A percentile compares a stretch with the other conserved stretches of the same genome.
phyloP scores from a whole-genome alignment of 768 basidiomycete genomes.

The Artomyces pyxidatus region DNA sequence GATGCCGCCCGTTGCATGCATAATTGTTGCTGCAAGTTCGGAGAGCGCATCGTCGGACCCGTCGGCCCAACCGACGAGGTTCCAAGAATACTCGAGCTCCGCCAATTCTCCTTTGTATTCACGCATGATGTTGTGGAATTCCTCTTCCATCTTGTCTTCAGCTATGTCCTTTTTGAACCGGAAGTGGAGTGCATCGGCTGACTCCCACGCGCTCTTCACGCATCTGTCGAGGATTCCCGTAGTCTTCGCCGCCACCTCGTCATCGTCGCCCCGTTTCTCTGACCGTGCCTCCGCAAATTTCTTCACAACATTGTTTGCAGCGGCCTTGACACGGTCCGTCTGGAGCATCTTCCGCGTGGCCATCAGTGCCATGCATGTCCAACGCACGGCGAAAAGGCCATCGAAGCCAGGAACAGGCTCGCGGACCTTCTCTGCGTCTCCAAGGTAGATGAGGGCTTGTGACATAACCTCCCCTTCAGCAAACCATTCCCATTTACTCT shows the following conservation, averaged over 20 bases:
- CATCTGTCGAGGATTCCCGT: constrained; percentile 4
- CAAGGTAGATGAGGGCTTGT: constrained; percentile 4
- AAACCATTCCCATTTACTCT: constrained; percentile 3
- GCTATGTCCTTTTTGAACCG: constrained; percentile 2
- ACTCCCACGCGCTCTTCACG: constrained; percentile 4
- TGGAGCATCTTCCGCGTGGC: constrained; percentile 1
- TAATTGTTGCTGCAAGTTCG: neutral
- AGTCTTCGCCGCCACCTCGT: neutral
- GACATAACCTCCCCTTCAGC: constrained; percentile 4
- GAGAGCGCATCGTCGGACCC: neutral
- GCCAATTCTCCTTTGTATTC: neutral
- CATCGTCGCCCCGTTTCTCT: neutral
- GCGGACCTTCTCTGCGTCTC: neutral
- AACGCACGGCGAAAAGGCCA: constrained; percentile 4
- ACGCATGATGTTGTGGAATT: neutral
- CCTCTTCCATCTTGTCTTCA: constrained; percentile 5
- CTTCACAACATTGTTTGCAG: neutral
- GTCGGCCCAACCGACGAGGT: constrained; percentile 4
- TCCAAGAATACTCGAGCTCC: neutral
- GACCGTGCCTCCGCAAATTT: neutral
- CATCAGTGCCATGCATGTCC: constrained; percentile 13
- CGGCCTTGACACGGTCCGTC: neutral
- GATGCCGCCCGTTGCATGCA: neutral
- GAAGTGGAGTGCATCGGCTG: neutral
- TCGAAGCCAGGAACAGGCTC: neutral